These are phyloP conservation scores for Kokia cookei DNA, from an alignment of 441 rosid genomes.

Conservation along the genomic window DNA sequence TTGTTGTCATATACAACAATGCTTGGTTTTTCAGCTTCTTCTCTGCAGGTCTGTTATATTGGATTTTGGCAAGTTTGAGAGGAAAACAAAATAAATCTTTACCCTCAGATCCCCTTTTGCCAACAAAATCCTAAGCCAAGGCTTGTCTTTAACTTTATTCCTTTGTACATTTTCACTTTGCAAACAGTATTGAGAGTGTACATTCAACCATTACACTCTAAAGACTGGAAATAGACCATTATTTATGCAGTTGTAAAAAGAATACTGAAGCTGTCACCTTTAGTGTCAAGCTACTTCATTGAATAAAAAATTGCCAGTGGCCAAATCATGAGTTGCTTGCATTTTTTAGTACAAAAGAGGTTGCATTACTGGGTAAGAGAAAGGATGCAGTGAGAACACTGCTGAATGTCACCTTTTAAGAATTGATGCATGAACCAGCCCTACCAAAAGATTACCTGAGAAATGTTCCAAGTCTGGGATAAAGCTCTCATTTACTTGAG, in stretches of 20 bases:
- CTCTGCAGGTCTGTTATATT: conserved; percentile 52
- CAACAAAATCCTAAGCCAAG: background rate
- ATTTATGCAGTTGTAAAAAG: background rate
- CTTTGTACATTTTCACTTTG: background rate
- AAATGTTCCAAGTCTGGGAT: too few relatives aligned
- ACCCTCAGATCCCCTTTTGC: conserved; percentile 43
- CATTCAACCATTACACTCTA: background rate
- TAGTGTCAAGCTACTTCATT: background rate
- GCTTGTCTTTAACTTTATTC: background rate
- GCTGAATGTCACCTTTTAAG: too few relatives aligned
- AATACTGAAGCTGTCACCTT: background rate
- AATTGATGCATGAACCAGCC: too few relatives aligned
- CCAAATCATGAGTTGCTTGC: too few relatives aligned
- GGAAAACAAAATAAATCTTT: conserved; percentile 27
- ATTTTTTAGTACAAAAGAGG: too few relatives aligned
- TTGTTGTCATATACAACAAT: conserved; percentile 59
- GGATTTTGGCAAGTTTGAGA: conserved; percentile 37
- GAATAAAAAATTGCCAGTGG: background rate
- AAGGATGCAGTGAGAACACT: too few relatives aligned
- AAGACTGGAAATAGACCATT: background rate
- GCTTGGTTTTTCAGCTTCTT: conserved; percentile 89
- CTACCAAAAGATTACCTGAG: too few relatives aligned
- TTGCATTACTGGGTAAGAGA: too few relatives aligned
- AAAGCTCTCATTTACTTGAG: too few relatives aligned
- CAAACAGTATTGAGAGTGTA: background rate